Evolutionary conservation across 495 filamentous ascomycete species (phyloP).

Genomic region (Aspergillus nanangensis): DNA sequence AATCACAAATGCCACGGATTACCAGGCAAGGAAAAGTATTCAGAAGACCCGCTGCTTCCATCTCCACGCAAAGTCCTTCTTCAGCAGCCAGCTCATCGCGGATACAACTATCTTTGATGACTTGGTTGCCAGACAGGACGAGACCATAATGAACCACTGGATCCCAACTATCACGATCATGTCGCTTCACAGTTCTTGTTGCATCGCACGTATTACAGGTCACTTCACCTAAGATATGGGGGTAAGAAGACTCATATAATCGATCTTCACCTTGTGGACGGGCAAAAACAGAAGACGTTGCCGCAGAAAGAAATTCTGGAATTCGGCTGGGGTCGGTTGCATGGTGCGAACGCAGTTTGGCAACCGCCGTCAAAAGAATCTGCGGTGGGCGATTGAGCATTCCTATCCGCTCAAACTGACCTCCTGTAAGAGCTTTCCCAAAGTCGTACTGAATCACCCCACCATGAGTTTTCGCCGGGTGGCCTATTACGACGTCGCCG

Average conservation of each 20-base stretch:
- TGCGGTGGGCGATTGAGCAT: slow-evolving; percentile 22
- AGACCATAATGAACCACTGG: not conserved
- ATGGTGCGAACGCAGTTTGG: slow-evolving; percentile 15
- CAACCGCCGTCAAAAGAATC: slow-evolving; percentile 18
- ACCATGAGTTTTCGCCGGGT: slow-evolving; percentile 13
- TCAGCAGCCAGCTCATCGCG: not conserved
- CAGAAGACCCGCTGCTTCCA: slow-evolving; percentile 40
- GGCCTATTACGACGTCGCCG: slow-evolving; percentile 40
- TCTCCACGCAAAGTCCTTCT: slow-evolving; percentile 25
- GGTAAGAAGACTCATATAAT: too few relatives aligned
- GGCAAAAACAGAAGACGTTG: too few relatives aligned
- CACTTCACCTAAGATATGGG: too few relatives aligned
- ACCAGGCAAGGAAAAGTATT: slow-evolving; percentile 29
- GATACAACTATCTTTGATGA: not conserved
- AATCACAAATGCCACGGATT: slow-evolving; percentile 35
- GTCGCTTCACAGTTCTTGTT: too few relatives aligned
- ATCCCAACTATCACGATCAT: too few relatives aligned
- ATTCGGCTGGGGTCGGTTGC: slow-evolving; percentile 8
- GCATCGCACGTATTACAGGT: too few relatives aligned
- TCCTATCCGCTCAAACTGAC: slow-evolving; percentile 20
- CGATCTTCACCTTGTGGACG: too few relatives aligned
- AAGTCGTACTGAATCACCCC: slow-evolving; percentile 41
- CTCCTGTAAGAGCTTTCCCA: slow-evolving; percentile 19
- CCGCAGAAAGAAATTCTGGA: not conserved
- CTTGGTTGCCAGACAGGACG: not conserved